A percentile compares a stretch with the other conserved stretches of the same genome.
phyloP scores from a whole-genome alignment of 1,284 basidiomycete species.

The Melampsora larici-populina region DNA sequence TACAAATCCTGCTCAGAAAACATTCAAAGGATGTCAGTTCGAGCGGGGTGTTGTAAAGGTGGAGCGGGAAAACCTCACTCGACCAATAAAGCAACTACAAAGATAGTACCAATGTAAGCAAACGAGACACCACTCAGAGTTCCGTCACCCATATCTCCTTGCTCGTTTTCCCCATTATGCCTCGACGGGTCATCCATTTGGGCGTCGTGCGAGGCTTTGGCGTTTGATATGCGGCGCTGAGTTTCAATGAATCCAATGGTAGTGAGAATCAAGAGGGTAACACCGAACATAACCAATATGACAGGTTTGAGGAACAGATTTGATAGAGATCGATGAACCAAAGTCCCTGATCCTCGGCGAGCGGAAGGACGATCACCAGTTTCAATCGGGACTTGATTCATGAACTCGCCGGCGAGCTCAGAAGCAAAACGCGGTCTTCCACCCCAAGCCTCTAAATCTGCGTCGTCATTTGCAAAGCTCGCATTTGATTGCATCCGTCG shows the following conservation, averaged over 20 bases:
- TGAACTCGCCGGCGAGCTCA: background rate
- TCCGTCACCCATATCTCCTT: background rate
- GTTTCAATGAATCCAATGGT: slow-evolving; percentile 19
- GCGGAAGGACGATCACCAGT: background rate
- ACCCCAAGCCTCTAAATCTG: background rate
- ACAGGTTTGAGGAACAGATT: slow-evolving; percentile 25
- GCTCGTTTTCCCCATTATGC: background rate
- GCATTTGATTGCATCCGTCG: background rate
- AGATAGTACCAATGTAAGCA: slow-evolving; percentile 41
- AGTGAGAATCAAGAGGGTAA: slow-evolving; percentile 22
- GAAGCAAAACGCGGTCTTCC: background rate
- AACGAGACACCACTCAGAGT: slow-evolving; percentile 1
- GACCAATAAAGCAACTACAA: slow-evolving; percentile 34
- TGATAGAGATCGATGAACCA: background rate
- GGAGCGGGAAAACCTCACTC: slow-evolving; percentile 18
- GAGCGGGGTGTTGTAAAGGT: background rate
- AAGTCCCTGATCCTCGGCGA: background rate
- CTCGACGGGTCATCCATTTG: background rate
- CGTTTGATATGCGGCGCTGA: slow-evolving; percentile 13
- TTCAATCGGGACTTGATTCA: background rate
- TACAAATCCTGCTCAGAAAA: slow-evolving; percentile 9
- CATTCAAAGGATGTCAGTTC: background rate
- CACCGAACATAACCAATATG: slow-evolving; percentile 7
- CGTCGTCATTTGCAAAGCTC: background rate
- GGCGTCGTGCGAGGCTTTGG: background rate